Evolutionary conservation across 345 rosid genomes (phyloP).

Genomic region (Rhizophora mangle): DNA sequence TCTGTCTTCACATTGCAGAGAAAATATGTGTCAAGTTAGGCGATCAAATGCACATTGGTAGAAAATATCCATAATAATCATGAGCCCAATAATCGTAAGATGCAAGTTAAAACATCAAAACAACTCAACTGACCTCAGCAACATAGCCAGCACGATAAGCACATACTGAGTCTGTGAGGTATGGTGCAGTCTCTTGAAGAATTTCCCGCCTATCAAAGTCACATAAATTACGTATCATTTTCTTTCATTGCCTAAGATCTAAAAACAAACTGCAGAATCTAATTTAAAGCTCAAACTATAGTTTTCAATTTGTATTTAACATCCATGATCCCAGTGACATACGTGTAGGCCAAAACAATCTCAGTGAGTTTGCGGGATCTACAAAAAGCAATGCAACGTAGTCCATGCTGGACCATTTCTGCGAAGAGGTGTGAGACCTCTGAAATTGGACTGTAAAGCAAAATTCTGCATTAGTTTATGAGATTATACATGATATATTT

Average conservation of each 20-base stretch:
- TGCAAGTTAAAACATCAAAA: not conserved
- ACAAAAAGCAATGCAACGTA: constrained; percentile 92
- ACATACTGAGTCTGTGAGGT: constrained; percentile 60
- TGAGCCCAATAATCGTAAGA: not conserved
- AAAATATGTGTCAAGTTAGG: not conserved
- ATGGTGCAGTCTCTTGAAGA: constrained; percentile 70
- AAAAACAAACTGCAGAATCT: not conserved
- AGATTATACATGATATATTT: too few relatives aligned
- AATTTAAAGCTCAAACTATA: not conserved
- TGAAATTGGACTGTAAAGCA: constrained; percentile 61
- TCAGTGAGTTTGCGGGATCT: constrained; percentile 89
- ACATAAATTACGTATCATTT: constrained; percentile 13
- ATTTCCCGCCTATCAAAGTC: constrained; percentile 62
- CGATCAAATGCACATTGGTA: not conserved
- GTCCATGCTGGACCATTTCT: constrained; percentile 96
- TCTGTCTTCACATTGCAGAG: not conserved
- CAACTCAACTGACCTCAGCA: constrained; percentile 54
- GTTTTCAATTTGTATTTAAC: constrained; percentile 2
- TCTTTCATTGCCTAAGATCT: constrained; percentile 10
- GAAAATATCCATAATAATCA: not conserved
- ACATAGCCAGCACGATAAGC: constrained; percentile 91
- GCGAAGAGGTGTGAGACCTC: constrained; percentile 77
- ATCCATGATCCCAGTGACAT: constrained; percentile 32
- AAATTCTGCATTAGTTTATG: constrained; percentile 2
- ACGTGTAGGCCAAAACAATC: constrained; percentile 82